Percentiles rank a stretch among this genome's conserved stretches.
Conservation (phyloP, 768 basidiomycete species). For the Trametopsis cervina region DNA sequence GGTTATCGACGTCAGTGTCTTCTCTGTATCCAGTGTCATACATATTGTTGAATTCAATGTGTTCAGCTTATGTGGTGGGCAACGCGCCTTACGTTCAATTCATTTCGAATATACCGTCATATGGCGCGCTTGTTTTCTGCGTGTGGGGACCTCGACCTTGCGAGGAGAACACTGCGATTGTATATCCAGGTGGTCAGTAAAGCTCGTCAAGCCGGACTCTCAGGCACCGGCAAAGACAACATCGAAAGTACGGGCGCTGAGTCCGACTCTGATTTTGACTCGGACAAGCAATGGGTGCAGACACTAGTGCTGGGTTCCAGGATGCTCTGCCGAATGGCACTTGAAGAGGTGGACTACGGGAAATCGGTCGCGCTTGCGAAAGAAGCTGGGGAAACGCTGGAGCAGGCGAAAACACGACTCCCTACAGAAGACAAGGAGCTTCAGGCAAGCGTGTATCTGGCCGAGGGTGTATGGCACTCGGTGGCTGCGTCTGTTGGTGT, state of each 20-base stretch:
- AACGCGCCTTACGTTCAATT: slow-evolving; percentile 90
- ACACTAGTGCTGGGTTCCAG: slow-evolving; percentile 71
- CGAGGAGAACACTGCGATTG: slow-evolving; percentile 68
- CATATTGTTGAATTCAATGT: neutral
- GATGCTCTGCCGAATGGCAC: slow-evolving; percentile 58
- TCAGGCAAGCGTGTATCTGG: slow-evolving; percentile 52
- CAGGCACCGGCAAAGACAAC: slow-evolving; percentile 18
- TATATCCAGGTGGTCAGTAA: slow-evolving; percentile 85
- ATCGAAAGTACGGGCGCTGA: slow-evolving; percentile 12
- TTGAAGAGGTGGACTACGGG: slow-evolving; percentile 18
- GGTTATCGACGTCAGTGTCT: slow-evolving; percentile 68
- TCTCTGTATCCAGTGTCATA: neutral
- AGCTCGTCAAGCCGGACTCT: slow-evolving; percentile 56
- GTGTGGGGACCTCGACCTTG: slow-evolving; percentile 51
- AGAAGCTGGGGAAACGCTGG: slow-evolving; percentile 56
- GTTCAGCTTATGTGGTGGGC: slow-evolving; percentile 87
- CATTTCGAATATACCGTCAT: slow-evolving; percentile 77
- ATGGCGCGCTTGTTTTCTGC: slow-evolving; percentile 69
- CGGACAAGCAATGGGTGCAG: slow-evolving; percentile 66
- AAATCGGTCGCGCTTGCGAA: slow-evolving; percentile 44
- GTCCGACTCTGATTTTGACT: slow-evolving; percentile 42
- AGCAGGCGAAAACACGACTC: slow-evolving; percentile 52
- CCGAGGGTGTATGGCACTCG: slow-evolving; percentile 68
- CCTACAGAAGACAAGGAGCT: slow-evolving; percentile 42
- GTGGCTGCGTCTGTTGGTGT: slow-evolving; percentile 66